These are phyloP conservation scores for Somion occarium DNA, from an alignment of 1,284 basidiomycete genomes.

Conservation along the genomic window DNA sequence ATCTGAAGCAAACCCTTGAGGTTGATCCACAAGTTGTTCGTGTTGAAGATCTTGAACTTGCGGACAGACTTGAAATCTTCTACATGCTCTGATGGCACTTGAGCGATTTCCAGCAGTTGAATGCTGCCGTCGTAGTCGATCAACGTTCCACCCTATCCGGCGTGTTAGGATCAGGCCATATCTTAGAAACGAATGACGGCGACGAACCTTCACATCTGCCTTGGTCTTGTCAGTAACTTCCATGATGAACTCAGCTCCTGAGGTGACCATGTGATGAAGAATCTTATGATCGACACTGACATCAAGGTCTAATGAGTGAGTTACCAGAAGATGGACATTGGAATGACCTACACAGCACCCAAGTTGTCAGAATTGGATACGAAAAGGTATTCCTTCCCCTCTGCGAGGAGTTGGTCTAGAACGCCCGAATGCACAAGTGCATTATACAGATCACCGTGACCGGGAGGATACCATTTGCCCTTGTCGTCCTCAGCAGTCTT, in stretches of 20 bases:
- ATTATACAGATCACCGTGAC: slow-evolving; percentile 97
- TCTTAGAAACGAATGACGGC: background rate
- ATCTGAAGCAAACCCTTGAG: slow-evolving; percentile 49
- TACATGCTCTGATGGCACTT: slow-evolving; percentile 96
- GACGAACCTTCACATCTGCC: slow-evolving; percentile 84
- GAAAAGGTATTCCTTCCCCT: slow-evolving; percentile 99
- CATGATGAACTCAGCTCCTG: slow-evolving; percentile 90
- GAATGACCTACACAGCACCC: slow-evolving; percentile 77
- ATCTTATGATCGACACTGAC: slow-evolving; percentile 66
- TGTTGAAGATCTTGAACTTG: slow-evolving; percentile 97
- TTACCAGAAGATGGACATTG: too few relatives aligned
- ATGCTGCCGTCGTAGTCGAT: slow-evolving; percentile 96
- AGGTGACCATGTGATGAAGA: slow-evolving; percentile 85
- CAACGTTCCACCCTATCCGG: slow-evolving; percentile 78
- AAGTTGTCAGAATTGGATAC: slow-evolving; percentile 99
- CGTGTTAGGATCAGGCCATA: slow-evolving; percentile 8
- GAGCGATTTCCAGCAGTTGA: slow-evolving; percentile 95
- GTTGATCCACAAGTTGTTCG: slow-evolving; percentile 98
- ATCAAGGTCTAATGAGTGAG: background rate
- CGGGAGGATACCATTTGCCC: slow-evolving; percentile 97
- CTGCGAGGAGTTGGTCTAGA: slow-evolving; percentile 89
- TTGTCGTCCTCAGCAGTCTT: slow-evolving; percentile 88
- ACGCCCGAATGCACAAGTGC: slow-evolving; percentile 93
- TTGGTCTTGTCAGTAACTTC: slow-evolving; percentile 99
- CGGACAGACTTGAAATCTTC: slow-evolving; percentile 97